Percentiles rank a stretch among this genome's conserved stretches.
Conservation (phyloP, 2,329 filamentous ascomycete genomes). For the Fusarium agapanthi region DNA sequence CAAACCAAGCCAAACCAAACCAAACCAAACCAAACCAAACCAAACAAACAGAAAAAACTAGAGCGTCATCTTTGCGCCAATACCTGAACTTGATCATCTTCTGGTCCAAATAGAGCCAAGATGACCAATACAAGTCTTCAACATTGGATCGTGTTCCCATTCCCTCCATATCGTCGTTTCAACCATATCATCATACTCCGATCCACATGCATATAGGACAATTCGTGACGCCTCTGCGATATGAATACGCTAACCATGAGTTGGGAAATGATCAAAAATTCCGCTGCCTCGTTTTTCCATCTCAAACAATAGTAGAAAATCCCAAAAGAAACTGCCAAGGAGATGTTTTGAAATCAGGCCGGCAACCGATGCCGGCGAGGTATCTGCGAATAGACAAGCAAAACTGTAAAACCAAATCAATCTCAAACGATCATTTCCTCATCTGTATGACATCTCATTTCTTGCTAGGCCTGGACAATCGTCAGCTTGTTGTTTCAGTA, state of each 20-base stretch:
- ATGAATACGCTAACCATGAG: constrained; percentile 38
- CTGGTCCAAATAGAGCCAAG: constrained; percentile 1
- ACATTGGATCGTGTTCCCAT: constrained; percentile 39
- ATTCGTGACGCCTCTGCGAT: constrained; percentile 38
- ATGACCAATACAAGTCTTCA: not conserved
- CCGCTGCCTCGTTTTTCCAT: constrained; percentile 26
- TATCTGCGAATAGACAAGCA: constrained; percentile 40
- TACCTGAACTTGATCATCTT: constrained; percentile 19
- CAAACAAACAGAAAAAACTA: constrained; percentile 24
- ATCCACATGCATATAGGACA: constrained; percentile 43
- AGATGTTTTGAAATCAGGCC: constrained; percentile 31
- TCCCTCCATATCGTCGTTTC: constrained; percentile 31
- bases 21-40: not conserved
- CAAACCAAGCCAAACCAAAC: not conserved
- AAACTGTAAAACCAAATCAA: constrained; percentile 27
- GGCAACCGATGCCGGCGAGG: constrained; percentile 34
- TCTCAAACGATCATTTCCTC: constrained; percentile 35
- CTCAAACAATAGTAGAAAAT: constrained; percentile 11
- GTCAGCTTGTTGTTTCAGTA: constrained; percentile 3
- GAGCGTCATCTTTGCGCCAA: constrained; percentile 39
- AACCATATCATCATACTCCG: constrained; percentile 43
- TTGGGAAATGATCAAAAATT: constrained; percentile 31
- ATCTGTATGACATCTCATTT: constrained; percentile 31
- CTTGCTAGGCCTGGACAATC: constrained; percentile 29
- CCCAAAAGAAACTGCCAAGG: constrained; percentile 16